Percentiles rank a stretch among this genome's conserved stretches.
phyloP scores from a whole-genome alignment of 2,329 filamentous ascomycete species.

The Fonsecaea multimorphosa region DNA sequence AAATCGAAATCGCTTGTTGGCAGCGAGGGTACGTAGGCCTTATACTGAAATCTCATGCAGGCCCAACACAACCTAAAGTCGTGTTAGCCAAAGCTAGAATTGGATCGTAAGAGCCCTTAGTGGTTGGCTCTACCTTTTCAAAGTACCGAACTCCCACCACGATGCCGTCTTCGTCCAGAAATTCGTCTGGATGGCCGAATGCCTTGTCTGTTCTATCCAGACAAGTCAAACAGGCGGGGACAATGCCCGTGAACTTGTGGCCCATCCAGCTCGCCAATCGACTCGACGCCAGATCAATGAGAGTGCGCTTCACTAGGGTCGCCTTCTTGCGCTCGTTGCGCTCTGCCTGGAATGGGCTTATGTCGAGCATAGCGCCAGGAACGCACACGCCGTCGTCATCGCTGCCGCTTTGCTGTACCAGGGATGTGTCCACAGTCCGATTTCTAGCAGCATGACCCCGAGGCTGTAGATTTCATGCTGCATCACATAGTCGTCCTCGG shows the following conservation, averaged over 20 bases:
- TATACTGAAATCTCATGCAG: too few species aligned
- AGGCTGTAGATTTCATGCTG: constrained; percentile 65
- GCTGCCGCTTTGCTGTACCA: constrained; percentile 42
- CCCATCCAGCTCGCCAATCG: constrained; percentile 44
- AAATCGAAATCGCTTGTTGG: too few species aligned
- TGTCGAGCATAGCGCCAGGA: not conserved
- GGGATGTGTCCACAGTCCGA: constrained; percentile 56
- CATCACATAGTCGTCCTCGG: constrained; percentile 54
- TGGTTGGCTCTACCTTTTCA: constrained; percentile 42
- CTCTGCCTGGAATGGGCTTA: not conserved
- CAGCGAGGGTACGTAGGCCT: too few species aligned
- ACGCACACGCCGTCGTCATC: not conserved
- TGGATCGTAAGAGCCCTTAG: too few species aligned
- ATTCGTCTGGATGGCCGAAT: constrained; percentile 41
- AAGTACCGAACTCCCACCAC: constrained; percentile 44
- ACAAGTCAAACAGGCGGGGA: constrained; percentile 44
- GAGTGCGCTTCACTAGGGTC: not conserved
- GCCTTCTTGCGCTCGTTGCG: not conserved
- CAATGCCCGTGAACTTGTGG: constrained; percentile 44
- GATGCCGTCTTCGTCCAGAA: constrained; percentile 43
- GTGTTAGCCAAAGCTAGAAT: too few species aligned
- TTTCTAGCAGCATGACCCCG: constrained; percentile 60
- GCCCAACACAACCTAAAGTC: too few species aligned
- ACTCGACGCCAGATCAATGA: constrained; percentile 33
- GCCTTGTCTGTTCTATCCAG: constrained; percentile 40